Evolutionary conservation across 257 asterid species (phyloP).

Genomic region (Solanum lycopersicoides): DNA sequence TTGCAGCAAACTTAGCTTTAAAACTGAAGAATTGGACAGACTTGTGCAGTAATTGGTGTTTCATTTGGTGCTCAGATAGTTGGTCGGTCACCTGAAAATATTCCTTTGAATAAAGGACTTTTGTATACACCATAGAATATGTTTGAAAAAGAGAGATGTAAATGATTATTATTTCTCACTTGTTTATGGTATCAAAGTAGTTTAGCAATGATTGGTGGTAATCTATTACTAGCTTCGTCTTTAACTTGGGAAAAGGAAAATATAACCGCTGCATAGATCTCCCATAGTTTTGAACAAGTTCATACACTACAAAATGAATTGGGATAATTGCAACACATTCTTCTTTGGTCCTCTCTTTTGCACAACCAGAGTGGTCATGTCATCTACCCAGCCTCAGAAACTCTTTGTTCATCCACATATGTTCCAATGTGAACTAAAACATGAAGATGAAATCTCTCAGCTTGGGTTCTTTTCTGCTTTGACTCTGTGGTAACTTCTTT

Average conservation of each 20-base stretch:
- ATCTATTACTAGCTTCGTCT: not conserved
- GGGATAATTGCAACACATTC: no score
- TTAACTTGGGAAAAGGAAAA: not conserved
- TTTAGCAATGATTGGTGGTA: not conserved
- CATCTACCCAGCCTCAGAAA: not conserved
- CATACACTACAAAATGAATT: not conserved
- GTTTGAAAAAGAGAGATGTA: not conserved
- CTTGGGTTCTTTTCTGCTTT: not conserved
- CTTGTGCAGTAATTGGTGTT: not conserved
- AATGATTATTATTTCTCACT: not conserved
- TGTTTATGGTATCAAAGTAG: not conserved
- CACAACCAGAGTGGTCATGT: not conserved
- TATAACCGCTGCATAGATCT: not conserved
- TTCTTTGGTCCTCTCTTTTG: not conserved
- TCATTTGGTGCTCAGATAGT: not conserved
- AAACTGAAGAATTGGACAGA: not conserved
- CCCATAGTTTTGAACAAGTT: not conserved
- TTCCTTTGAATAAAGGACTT: not conserved
- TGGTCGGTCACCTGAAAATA: not conserved
- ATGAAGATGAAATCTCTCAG: not conserved
- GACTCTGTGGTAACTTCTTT: not conserved
- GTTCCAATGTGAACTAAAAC: not conserved
- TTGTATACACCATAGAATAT: conserved; percentile 1
- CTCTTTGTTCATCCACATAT: not conserved
- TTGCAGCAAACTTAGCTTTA: not conserved